Evolutionary conservation across 208 protist species (phyloP), one percentile per base, ranked within the genome.

Genomic region (Leishmania gerbilli): DNA sequence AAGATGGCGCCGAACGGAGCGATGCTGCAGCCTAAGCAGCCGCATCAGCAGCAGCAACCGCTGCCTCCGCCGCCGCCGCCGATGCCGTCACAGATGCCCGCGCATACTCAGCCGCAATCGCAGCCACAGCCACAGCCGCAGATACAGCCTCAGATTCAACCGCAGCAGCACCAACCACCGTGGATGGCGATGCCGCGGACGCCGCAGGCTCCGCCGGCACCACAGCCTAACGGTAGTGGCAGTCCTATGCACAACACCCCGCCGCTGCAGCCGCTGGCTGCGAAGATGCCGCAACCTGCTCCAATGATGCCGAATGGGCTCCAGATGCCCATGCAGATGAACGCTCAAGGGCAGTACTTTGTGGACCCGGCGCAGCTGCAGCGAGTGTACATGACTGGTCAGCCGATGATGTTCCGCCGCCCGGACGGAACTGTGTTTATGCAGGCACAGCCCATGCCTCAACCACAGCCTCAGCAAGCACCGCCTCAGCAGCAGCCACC

Each of bases 381-480:
- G 71, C 74, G 80, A 37, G 64, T 81, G 55, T 79, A 80, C 76
- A 67, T 84, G 72, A 34, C 64, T 11, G 49, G 68, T 24, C 83
- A 84, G 72, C 71, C 83, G 19, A 51, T 84, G 42, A 84, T 90
- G 79, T 87, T 81, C 71, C 78, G 80, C 74, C 81, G 79, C 13
- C 81, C 81, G 8, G 79, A 88, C 37, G 82, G 79, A 1, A 82
- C 79, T 0, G 77, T 87, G 60, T 89, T 87, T 60, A 88, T 87
- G 87, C 81, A 81, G 51, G 56, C 42, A 47, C 77, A 64, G 67
- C 79, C 75, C 53, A 64, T 62, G 42, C 49, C 72, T 40, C 81
- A 81, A 65, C 79, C 84, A 76, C 78, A 79, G 13, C 58, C 49
- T 31, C 77, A 85, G 62, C 75, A 84, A 51, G 55, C 51, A 9